These are phyloP conservation scores for Pseudohalonectria lignicola DNA, from an alignment of 2,329 filamentous ascomycete genomes.

Conservation along the genomic window DNA sequence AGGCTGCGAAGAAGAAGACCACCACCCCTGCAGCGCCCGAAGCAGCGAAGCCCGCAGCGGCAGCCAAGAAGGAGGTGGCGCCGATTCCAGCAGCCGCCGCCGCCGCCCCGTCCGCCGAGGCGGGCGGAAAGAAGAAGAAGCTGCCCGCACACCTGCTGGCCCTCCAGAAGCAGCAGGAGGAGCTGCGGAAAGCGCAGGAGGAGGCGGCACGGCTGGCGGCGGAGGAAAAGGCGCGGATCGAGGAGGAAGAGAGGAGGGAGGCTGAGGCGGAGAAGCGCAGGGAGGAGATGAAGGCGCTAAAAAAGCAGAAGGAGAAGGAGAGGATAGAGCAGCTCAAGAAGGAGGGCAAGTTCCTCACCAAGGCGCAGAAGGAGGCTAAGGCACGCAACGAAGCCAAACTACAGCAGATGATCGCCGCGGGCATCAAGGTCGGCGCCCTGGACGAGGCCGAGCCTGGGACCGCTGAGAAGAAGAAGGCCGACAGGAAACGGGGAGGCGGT, in stretches of 20 bases:
- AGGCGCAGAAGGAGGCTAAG: conserved; percentile 76
- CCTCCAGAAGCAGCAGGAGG: conserved; percentile 76
- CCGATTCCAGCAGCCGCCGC: conserved; percentile 22
- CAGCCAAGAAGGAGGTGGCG: conserved; percentile 35
- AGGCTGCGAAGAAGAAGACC: conserved; percentile 80
- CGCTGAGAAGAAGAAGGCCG: conserved; percentile 65
- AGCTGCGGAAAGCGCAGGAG: conserved; percentile 54
- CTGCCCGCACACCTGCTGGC: conserved; percentile 61
- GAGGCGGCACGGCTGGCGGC: conserved; percentile 45
- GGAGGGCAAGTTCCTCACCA: conserved; percentile 77
- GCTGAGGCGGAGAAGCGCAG: conserved; percentile 58
- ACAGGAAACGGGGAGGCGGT: conserved; percentile 65
- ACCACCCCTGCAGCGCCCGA: conserved; percentile 35
- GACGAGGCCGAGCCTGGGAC: conserved; percentile 36
- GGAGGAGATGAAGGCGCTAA: conserved; percentile 63
- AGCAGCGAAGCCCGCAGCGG: conserved; percentile 39
- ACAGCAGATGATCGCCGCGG: conserved; percentile 75
- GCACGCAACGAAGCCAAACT: conserved; percentile 67
- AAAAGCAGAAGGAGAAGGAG: conserved; percentile 81
- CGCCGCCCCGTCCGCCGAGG: conserved; percentile 27
- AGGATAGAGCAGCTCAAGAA: conserved; percentile 80
- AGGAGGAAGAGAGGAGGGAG: conserved; percentile 52
- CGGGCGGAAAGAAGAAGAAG: conserved; percentile 77
- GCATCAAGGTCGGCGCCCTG: conserved; percentile 58
- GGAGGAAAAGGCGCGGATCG: conserved; percentile 54